Evolutionary conservation across 257 asterid species (phyloP), one percentile per base, ranked within the genome.

Genomic region (Misopates orontium): DNA sequence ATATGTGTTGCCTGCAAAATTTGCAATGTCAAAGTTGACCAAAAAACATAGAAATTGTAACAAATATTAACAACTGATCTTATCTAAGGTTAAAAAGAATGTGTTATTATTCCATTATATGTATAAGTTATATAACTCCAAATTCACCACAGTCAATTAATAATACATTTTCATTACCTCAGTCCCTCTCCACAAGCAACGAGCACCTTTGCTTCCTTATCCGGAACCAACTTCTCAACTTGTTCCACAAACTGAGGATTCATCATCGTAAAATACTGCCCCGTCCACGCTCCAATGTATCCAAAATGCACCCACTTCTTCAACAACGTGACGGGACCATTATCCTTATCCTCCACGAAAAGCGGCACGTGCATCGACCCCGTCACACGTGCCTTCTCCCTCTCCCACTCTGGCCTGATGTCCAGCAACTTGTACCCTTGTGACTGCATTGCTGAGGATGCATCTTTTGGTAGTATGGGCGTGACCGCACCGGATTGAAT

Each of bases 221-320:
- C 88, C 13, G 97, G 96, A 47, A 83, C 78, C 61, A 58, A 31
- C 10, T 49, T 52, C n/a, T 74, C 90, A 61, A 92, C 96, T 59
- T 84, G 84, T 17, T 76, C 44, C 39, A 86, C 28, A 72, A 89
- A 92, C 0, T 60, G 69, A 8, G 85, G 80, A 70, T 92, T 92
- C 0, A 89, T 82, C 93, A 80, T 83, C 0, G 97, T 92, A 45
- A 87, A 85, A 20, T 79, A 74, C 73, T 89, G 98, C 4, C 98
- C 97, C 13, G 97, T 89, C 98, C 97, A 89, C n/a, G 80, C 73
- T 16, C 98, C 97, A 69, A 89, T 87, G 63, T 92, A 92, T 1
- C 97, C 98, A 58, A 89, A 85, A 80, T 92, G 98, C 10, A 89
- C 98, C 98, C 98, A 92, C 11, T 92, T 92, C 77, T 92, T 92